Evolutionary conservation across 2,329 filamentous ascomycete species (phyloP), one percentile per base, ranked within the genome.

Genomic region (Fusarium concolor): DNA sequence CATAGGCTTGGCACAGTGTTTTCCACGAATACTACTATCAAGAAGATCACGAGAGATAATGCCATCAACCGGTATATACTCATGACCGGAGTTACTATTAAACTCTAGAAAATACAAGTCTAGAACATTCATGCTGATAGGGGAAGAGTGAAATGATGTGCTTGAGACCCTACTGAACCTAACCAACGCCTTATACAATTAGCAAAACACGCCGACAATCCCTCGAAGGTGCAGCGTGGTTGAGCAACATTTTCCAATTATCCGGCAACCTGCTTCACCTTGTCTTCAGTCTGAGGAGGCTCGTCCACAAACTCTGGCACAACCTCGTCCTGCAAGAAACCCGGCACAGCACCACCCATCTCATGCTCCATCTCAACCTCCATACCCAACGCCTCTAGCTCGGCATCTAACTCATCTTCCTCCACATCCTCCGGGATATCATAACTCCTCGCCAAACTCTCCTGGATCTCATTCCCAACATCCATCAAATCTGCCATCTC

Each of bases 401-500:
- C 96, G 6, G 96, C 96, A 82, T 99, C 96, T 64, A 99, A 81
- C 83, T 99, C 96, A 3, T 92, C 89, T 87, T 99, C 96, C 78
- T 98, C 95, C 22, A 99, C 94, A 78, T 98, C 96, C 75, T 99
- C 96, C 0, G 96, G 96, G 35, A 99, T 87, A 77, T 98, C 95
- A 79, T 99, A 99, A 71, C 92, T 92, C 68, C 96, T 82, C 63
- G 92, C 91, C 58, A 99, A 91, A 70, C 92, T 94, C 82, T 98
- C 96, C 81, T 99, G 94, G 62, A 99, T 99, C 80, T 99, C 96
- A 79, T 98, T 98, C 5, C 96, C 95, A 64, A 97, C 90, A 76
- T 99, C 96, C 88, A 99, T 92, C 74, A 99, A 79, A 80, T 99
- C 96, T 8, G 94, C 94, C 96, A 99, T 98, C 82, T 99, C 95